Evolutionary conservation across 179 eudicot species (phyloP).

Genomic region (Nepenthes alata): DNA sequence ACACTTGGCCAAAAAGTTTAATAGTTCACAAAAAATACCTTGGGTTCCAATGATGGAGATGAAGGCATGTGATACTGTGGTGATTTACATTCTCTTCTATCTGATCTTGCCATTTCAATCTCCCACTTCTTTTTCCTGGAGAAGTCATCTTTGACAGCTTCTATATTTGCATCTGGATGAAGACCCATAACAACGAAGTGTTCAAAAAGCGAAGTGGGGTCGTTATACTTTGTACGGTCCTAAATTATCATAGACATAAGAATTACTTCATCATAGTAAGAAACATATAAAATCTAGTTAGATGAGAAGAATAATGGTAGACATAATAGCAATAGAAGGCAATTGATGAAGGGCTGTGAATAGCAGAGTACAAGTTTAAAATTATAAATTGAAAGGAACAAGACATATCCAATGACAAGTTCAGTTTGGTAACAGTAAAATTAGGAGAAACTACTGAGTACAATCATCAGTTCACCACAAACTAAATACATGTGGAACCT

Average conservation of each 20-base stretch:
- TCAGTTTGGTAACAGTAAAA: too few species aligned
- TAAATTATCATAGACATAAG: constrained; percentile 19
- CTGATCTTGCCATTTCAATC: constrained; percentile 28
- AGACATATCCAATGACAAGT: too few species aligned
- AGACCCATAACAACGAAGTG: constrained; percentile 84
- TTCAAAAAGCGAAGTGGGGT: constrained; percentile 75
- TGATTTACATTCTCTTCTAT: constrained; percentile 21
- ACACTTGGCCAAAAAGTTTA: background rate
- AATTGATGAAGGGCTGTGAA: background rate
- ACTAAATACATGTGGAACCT: too few species aligned
- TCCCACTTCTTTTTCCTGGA: constrained; percentile 71
- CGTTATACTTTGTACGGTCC: constrained; percentile 57
- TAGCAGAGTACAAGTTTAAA: too few species aligned
- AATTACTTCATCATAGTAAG: constrained; percentile 6
- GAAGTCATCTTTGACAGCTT: constrained; percentile 66
- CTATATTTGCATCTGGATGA: constrained; percentile 77
- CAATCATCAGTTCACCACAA: too few species aligned
- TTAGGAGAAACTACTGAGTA: too few species aligned
- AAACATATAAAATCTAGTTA: background rate
- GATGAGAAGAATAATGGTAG: background rate
- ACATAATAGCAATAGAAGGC: background rate
- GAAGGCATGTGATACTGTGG: constrained; percentile 31
- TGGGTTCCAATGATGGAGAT: constrained; percentile 67
- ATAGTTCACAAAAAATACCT: constrained; percentile 32
- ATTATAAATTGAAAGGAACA: too few species aligned